Evolutionary conservation across 2,329 filamentous ascomycete species (phyloP), one percentile per base, ranked within the genome.

Genomic region (Clarireedia homoeocarpa): DNA sequence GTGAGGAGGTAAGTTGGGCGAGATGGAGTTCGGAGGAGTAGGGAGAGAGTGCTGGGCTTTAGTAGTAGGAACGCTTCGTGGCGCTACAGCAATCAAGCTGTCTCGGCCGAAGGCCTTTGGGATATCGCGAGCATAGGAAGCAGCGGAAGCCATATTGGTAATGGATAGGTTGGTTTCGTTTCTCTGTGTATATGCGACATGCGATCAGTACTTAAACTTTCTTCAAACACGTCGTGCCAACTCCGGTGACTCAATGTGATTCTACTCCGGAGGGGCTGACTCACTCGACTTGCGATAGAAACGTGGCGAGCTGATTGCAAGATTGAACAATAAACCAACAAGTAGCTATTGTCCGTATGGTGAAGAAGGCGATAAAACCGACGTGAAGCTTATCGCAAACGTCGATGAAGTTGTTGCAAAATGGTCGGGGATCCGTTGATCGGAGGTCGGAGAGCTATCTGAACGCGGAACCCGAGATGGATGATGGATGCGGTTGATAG

Each of bases 1-100:
- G 67, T 92, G 89, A 58, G 91, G 89, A 66, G 87, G 85, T 63
- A 96, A 80, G 65, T 83, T 86, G 49, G 92, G 92, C 60, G 91
- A 96, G 71, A 96, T 91, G 73, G 91, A 96, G 77, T 92, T 95
- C 59, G 92, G 92, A 69, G 92, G 92, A 71, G 92, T 96, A 61
- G 88, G 90, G 68, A 96, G 83, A 71, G 82, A 77, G 66, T 51
- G 38, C 6, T 80, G 77, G 74, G 73, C 77, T 75, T 81, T 81
- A 48, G 60, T 59, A 24, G 57, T 59, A 78, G 80, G 75, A 71
- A 82, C 79, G 67, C 79, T 81, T 76, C 78, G 77, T 73, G 80
- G 80, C 78, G 81, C 82, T 84, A 85, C 82, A 84, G 74, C 82
- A 85, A 81, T 75, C 72, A 86, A 86, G 82, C 80, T 82, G 82